Conservation (phyloP, 2,329 filamentous ascomycete genomes). For the Diaporthe sp. region DNA sequence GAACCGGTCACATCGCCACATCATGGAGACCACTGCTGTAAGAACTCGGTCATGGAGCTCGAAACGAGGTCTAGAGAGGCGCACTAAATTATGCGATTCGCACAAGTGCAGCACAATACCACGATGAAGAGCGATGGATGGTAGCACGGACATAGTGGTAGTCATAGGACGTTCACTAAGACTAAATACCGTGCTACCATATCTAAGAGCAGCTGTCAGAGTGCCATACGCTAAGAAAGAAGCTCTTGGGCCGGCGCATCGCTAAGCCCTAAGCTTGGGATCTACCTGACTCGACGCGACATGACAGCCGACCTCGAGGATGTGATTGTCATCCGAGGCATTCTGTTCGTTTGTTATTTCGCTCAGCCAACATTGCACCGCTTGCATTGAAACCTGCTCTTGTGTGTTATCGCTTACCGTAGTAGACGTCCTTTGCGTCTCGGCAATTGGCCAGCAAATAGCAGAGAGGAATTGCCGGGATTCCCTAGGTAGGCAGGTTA, state of each 20-base stretch:
- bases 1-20: neutral
- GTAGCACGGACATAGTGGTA: neutral
- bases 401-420: neutral
- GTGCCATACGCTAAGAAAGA: slow-evolving; percentile 1
- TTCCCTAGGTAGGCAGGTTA: neutral
- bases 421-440: neutral
- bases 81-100: neutral
- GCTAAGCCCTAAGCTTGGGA: slow-evolving; percentile 4
- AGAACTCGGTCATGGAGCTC: neutral
- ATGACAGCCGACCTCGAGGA: neutral
- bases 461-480: slow-evolving; percentile 9
- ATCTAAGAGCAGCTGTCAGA: neutral
- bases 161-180: neutral
- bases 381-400: neutral
- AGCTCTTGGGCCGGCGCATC: neutral
- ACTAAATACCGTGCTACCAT: neutral
- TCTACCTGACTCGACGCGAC: neutral
- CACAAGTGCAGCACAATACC: neutral
- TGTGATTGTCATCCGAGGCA: neutral
- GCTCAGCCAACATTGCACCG: neutral
- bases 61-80: neutral
- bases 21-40: neutral
- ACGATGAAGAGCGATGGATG: neutral
- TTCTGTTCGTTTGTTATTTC: neutral
- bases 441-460: neutral